Evolutionary conservation across 441 rosid species (phyloP).

Genomic region (Theobroma grandiflorum): DNA sequence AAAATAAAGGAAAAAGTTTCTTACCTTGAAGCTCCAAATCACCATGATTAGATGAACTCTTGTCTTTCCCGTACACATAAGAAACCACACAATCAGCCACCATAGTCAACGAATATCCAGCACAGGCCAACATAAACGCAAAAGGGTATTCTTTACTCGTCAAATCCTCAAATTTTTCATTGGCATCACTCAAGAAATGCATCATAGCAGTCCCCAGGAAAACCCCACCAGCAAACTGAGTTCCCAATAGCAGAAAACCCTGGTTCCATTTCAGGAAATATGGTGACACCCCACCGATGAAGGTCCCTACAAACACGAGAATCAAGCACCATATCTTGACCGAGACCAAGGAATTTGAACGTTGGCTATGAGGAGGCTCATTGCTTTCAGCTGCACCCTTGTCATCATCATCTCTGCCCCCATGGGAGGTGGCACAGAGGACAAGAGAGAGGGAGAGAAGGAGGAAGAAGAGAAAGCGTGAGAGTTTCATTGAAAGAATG

Average conservation of each 20-base stretch:
- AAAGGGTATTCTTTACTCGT: conserved; percentile 68
- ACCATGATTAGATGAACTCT: conserved; percentile 23
- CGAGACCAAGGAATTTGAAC: conserved; percentile 51
- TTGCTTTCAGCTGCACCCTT: conserved; percentile 22
- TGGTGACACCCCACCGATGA: conserved; percentile 75
- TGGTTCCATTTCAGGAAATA: conserved; percentile 82
- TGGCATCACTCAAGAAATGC: conserved; percentile 86
- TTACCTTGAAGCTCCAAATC: conserved; percentile 69
- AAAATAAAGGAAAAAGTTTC: neutral
- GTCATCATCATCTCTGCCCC: conserved; percentile 46
- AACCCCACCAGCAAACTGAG: conserved; percentile 89
- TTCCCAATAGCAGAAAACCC: conserved; percentile 75
- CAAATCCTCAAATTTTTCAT: conserved; percentile 70
- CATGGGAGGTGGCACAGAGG: conserved; percentile 61
- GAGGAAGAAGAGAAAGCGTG: conserved; percentile 48
- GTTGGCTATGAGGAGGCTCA: conserved; percentile 30
- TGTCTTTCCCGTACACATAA: conserved; percentile 54
- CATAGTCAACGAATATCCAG: conserved; percentile 78
- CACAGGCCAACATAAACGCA: conserved; percentile 81
- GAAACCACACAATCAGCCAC: conserved; percentile 66
- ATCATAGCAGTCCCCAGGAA: conserved; percentile 86
- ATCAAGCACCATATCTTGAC: conserved; percentile 75
- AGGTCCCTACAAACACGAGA: conserved; percentile 62
- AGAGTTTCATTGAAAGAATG: conserved; percentile 7
- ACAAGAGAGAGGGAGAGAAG: conserved; percentile 52